These are phyloP conservation scores for Fusarium nodosum DNA, from an alignment of 2,329 filamentous ascomycete species.

Conservation along the genomic window DNA sequence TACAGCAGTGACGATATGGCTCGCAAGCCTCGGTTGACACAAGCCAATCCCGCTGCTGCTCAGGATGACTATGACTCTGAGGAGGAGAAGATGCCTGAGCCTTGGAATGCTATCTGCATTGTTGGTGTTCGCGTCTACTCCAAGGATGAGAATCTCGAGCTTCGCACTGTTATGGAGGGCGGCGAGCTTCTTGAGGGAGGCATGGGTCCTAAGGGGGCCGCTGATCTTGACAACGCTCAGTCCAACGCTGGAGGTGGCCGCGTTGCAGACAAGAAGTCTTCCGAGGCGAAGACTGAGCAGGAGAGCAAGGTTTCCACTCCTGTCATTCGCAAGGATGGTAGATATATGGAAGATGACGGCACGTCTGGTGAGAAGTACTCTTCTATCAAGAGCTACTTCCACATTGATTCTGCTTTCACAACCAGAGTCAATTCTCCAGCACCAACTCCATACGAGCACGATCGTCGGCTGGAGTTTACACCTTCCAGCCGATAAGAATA, in stretches of 20 bases:
- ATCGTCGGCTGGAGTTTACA: constrained; percentile 46
- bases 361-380: constrained; percentile 41
- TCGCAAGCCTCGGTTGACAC: constrained; percentile 62
- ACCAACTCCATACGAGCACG: constrained; percentile 50
- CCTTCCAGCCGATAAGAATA: constrained; percentile 15
- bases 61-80: constrained; percentile 64
- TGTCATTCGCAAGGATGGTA: constrained; percentile 48
- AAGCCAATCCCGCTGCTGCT: constrained; percentile 53
- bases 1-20: constrained; percentile 71
- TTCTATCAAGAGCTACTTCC: constrained; percentile 48
- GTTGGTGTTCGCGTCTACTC: constrained; percentile 73
- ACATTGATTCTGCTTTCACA: constrained; percentile 50
- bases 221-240: constrained; percentile 70
- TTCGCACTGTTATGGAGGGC: constrained; percentile 69
- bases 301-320: constrained; percentile 40
- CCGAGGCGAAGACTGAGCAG: constrained; percentile 22
- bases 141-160: constrained; percentile 67
- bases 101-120: constrained; percentile 74
- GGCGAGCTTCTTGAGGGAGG: constrained; percentile 66
- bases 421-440: constrained; percentile 52
- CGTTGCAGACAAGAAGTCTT: constrained; percentile 35
- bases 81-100: constrained; percentile 68
- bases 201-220: constrained; percentile 69
- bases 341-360: constrained; percentile 40
- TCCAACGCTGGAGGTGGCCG: constrained; percentile 66